Evolutionary conservation across 2,329 filamentous ascomycete species (phyloP), one percentile per base, ranked within the genome.

Genomic region (Aspergillus sclerotialis): DNA sequence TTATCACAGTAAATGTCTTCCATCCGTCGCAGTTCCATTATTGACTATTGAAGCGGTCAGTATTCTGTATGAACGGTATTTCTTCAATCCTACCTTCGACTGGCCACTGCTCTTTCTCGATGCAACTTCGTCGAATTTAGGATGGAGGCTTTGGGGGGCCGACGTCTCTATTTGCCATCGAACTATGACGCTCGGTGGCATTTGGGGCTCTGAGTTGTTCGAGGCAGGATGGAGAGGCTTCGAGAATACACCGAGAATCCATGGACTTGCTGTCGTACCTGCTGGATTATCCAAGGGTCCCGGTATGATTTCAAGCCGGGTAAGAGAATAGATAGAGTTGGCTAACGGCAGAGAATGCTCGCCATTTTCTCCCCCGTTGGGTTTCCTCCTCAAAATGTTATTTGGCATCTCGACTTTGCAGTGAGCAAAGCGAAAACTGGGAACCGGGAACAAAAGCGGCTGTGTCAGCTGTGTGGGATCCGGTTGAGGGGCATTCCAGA

Each of bases 111-210:
- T 78, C 50, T 77, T 78, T 46, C 82, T 76, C 28, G 73, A 70
- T 6, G 78, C 76, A 16, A 92, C 69, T 47, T 89, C 82, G 45
- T 87, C 82, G 55, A 94, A 90, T 9, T 82, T 82, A 2, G 80
- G 65, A 53, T 92, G 84, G 6, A 93, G 64, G 7, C 65, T 70
- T 43, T 82, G 77, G n/a, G 73, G 63, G 30, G 76, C 71, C 19
- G 84, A 78, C n/a, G n/a, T n/a, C 19, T 74, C 70, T 7, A 90
- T 57, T 46, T 92, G 82, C 90, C 90, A 96, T 42, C 83, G 76
- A 43, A 87, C 80, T 42, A 96, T 70, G 26, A 89, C 75, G 46
- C 81, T 94, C 46, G 83, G 78, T 0, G 76, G 67, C 19, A 80
- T 76, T 44, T 80, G 77, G 27, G 73, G 71, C 34, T 75, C 79